Percentiles rank a stretch among this genome's conserved stretches.
Conservation (phyloP, 345 rosid species). For the Bruguiera sexangula region DNA sequence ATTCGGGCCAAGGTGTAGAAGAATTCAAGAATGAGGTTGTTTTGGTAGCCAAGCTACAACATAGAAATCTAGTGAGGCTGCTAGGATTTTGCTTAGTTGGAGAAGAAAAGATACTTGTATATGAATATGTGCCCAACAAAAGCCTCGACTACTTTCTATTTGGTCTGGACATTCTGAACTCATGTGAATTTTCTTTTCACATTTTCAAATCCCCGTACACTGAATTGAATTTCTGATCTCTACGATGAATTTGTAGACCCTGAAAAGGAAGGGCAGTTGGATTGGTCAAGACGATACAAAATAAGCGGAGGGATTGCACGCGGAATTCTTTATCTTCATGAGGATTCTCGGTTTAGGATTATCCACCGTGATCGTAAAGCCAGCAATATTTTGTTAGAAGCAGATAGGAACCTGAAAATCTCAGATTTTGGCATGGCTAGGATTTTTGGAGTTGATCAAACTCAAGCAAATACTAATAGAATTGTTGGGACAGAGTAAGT, state of each 20-base stretch:
- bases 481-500: slow-evolving; percentile 29
- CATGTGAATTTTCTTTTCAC: background rate
- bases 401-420: slow-evolving; percentile 23
- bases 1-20: slow-evolving; percentile 39
- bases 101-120: slow-evolving; percentile 48
- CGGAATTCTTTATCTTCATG: slow-evolving; percentile 27
- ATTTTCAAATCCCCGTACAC: no score
- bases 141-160: slow-evolving; percentile 43
- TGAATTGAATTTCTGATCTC: background rate
- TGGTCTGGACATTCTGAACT: slow-evolving; percentile 18
- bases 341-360: slow-evolving; percentile 21
- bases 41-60: slow-evolving; percentile 47
- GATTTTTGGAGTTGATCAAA: slow-evolving; percentile 26
- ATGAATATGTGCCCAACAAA: slow-evolving; percentile 44
- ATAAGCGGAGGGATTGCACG: slow-evolving; percentile 23
- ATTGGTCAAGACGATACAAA: slow-evolving; percentile 19
- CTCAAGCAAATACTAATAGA: slow-evolving; percentile 18
- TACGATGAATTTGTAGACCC: slow-evolving; percentile 1
- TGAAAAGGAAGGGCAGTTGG: slow-evolving; percentile 4
- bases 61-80: slow-evolving; percentile 44
- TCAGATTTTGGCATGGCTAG: slow-evolving; percentile 34
- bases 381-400: slow-evolving; percentile 23
- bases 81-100: slow-evolving; percentile 46
- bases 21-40: slow-evolving; percentile 50
- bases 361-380: slow-evolving; percentile 27